phyloP scores from a whole-genome alignment of 2,329 filamentous ascomycete genomes.

The Pestalotiopsis sp. region DNA sequence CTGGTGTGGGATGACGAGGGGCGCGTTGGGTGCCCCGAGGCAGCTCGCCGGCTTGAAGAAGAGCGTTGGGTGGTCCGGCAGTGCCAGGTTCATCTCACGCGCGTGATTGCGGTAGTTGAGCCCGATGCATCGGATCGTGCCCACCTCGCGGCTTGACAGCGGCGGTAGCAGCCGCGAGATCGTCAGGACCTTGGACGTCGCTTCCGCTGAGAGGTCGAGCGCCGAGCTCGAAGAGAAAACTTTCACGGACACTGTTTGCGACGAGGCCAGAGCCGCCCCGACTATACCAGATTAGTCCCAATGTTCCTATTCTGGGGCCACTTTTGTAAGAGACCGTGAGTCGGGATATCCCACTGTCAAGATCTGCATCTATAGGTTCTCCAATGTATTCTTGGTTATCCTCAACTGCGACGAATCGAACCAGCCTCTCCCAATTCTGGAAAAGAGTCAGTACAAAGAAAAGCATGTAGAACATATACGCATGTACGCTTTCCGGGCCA shows the following conservation, averaged over 20 bases:
- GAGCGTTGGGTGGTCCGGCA: constrained; percentile 28
- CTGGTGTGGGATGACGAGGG: constrained; percentile 39
- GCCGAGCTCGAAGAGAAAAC: constrained; percentile 8
- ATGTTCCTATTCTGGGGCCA: background rate
- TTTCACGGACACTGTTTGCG: constrained; percentile 6
- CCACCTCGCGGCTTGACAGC: constrained; percentile 10
- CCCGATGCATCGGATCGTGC: constrained; percentile 14
- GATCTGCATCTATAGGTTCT: constrained; percentile 11
- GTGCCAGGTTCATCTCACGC: constrained; percentile 12
- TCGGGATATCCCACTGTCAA: constrained; percentile 5
- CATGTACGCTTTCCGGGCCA: no score
- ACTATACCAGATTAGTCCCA: background rate
- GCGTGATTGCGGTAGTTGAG: constrained; percentile 46
- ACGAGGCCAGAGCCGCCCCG: constrained; percentile 10
- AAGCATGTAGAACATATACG: no score
- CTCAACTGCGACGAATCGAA: constrained; percentile 15
- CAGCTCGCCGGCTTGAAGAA: constrained; percentile 43
- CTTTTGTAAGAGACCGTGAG: background rate
- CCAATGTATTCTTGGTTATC: constrained; percentile 11
- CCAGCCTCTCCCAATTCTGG: constrained; percentile 13
- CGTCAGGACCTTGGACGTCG: background rate
- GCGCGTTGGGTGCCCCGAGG: constrained; percentile 27
- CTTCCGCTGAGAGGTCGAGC: constrained; percentile 4
- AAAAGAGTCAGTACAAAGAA: background rate
- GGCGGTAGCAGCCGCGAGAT: constrained; percentile 11